Conservation (phyloP, 2,329 filamentous ascomycete species). For the Alternaria ventricosa region DNA sequence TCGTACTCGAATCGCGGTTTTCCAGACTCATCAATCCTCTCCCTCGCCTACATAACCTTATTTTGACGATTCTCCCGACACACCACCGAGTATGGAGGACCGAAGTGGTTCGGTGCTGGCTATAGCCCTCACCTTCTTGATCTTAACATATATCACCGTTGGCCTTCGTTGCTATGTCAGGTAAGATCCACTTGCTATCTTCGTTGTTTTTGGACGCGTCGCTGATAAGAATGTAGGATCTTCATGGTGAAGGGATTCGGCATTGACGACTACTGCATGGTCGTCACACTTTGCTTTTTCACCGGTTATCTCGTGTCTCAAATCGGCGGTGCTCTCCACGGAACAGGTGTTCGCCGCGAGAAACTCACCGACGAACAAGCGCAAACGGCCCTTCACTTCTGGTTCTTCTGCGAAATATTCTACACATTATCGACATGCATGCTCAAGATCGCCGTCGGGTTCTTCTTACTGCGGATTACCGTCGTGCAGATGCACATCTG, state of each 20-base stretch:
- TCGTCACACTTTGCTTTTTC: conserved; percentile 47
- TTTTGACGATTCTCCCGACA: neutral
- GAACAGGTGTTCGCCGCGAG: conserved; percentile 44
- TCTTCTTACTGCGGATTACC: conserved; percentile 61
- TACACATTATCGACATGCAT: conserved; percentile 58
- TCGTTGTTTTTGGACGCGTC: neutral
- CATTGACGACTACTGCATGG: conserved; percentile 50
- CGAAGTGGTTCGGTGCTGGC: conserved; percentile 34
- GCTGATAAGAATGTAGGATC: conserved; percentile 18
- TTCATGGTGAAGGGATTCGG: conserved; percentile 49
- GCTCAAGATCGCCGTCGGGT: conserved; percentile 58
- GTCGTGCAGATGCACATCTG: conserved; percentile 51
- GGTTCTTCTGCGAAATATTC: conserved; percentile 62
- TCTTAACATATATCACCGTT: conserved; percentile 49
- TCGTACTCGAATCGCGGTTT: conserved; percentile 1
- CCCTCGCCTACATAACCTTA: conserved; percentile 2
- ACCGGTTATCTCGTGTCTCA: conserved; percentile 41
- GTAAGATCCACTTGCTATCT: conserved; percentile 17
- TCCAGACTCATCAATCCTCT: neutral
- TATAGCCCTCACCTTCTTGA: conserved; percentile 45
- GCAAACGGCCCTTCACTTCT: conserved; percentile 46
- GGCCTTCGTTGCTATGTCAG: conserved; percentile 48
- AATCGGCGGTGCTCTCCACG: conserved; percentile 47
- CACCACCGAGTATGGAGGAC: conserved; percentile 28
- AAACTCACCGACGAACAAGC: conserved; percentile 38